These are phyloP conservation scores for Incumbomyces delicatus DNA, from an alignment of 2,329 filamentous ascomycete species.

Conservation along the genomic window DNA sequence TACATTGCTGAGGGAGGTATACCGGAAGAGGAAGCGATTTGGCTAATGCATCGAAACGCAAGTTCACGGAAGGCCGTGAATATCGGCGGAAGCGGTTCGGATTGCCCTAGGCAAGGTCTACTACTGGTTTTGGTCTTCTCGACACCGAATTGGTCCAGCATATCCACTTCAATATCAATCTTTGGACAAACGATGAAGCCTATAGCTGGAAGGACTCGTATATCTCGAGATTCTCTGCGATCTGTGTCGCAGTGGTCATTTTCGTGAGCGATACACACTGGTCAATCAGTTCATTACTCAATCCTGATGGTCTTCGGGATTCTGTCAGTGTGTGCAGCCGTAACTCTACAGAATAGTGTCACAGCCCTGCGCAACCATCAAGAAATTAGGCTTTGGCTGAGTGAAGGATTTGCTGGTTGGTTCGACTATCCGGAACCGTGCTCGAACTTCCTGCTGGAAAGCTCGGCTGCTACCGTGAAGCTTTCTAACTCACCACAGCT, in stretches of 20 bases:
- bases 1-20: background rate
- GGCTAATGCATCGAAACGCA: background rate
- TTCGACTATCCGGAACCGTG: background rate
- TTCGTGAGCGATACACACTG: background rate
- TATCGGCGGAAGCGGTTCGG: background rate
- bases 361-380: background rate
- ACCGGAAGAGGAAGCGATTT: no score
- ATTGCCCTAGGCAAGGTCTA: background rate
- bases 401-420: background rate
- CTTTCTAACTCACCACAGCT: background rate
- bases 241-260: background rate
- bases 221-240: background rate
- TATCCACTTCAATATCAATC: background rate
- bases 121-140: background rate
- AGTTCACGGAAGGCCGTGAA: background rate
- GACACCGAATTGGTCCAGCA: slow-evolving; percentile 1
- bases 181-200: background rate
- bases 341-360: background rate
- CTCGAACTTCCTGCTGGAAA: background rate
- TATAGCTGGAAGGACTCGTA: background rate
- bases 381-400: slow-evolving; percentile 1
- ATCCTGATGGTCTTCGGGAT: background rate
- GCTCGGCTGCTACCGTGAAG: background rate
- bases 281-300: background rate
- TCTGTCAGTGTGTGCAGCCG: background rate